These are phyloP conservation scores for Coccomyxa sp. DNA, from an alignment of 139 green algal genomes.

Conservation along the genomic window DNA sequence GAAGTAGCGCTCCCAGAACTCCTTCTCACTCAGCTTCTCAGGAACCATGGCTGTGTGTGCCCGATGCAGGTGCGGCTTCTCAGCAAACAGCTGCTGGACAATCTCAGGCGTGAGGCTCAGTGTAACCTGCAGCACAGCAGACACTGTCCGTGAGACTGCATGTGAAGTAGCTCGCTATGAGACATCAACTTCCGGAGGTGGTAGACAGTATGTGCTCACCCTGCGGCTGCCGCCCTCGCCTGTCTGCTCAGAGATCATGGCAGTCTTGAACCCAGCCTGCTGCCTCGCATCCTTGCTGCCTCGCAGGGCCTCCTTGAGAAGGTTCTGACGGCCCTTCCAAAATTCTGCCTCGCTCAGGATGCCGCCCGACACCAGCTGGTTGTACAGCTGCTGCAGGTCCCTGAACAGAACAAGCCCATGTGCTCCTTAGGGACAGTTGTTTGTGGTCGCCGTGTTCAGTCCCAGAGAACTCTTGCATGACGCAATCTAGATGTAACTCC, in stretches of 20 bases:
- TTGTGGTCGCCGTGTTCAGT: neutral
- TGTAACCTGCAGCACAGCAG: conserved; percentile 21
- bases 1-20: conserved; percentile 52
- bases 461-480: neutral
- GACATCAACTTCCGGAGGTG: no score
- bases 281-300: conserved; percentile 12
- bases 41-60: conserved; percentile 48
- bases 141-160: neutral
- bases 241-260: conserved; percentile 28
- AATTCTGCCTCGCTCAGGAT: conserved; percentile 47
- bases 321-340: conserved; percentile 26
- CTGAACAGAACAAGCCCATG: neutral
- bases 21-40: conserved; percentile 29
- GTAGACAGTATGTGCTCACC: no score
- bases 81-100: conserved; percentile 38
- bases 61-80: conserved; percentile 45
- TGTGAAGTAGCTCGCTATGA: no score
- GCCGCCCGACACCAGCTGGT: conserved; percentile 36
- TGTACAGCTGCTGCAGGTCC: conserved; percentile 36
- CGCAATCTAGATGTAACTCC: neutral
- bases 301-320: conserved; percentile 6
- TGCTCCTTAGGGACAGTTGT: neutral
- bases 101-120: conserved; percentile 35
- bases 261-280: conserved; percentile 29
- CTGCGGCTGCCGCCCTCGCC: no score